Evolutionary conservation across 2,329 filamentous ascomycete species (phyloP).

Genomic region (Cytospora piceae): DNA sequence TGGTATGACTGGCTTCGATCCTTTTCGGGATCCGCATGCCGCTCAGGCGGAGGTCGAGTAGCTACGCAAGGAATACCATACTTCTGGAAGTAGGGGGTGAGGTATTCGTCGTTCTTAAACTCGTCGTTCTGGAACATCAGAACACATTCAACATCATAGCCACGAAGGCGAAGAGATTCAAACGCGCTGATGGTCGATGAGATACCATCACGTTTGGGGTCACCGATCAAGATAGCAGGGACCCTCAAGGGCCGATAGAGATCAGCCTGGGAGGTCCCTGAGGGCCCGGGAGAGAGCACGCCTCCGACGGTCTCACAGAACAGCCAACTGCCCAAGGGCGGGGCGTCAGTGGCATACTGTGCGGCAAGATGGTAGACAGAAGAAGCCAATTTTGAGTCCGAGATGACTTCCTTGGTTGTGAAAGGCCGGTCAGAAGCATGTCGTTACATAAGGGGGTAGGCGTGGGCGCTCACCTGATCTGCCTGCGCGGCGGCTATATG

Average conservation of each 20-base stretch:
- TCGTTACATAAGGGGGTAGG: background rate
- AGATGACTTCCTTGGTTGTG: background rate
- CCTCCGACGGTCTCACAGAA: conserved; percentile 83
- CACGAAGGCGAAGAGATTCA: conserved; percentile 76
- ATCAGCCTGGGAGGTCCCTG: conserved; percentile 76
- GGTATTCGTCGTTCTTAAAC: conserved; percentile 71
- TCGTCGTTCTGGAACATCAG: conserved; percentile 68
- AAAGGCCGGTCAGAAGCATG: conserved; percentile 1
- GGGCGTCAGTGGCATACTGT: conserved; percentile 42
- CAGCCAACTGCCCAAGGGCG: conserved; percentile 56
- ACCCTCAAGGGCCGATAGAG: conserved; percentile 75
- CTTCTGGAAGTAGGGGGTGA: conserved; percentile 69
- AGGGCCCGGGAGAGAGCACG: conserved; percentile 77
- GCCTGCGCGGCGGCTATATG: conserved; percentile 5
- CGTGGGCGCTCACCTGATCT: background rate
- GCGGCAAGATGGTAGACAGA: conserved; percentile 50
- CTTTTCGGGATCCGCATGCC: conserved; percentile 42
- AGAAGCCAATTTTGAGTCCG: conserved; percentile 9
- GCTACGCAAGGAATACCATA: conserved; percentile 60
- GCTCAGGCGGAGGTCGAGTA: conserved; percentile 62
- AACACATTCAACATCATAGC: conserved; percentile 74
- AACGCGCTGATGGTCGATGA: conserved; percentile 79
- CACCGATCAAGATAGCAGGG: conserved; percentile 74
- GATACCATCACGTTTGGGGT: conserved; percentile 77
- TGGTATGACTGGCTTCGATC: conserved; percentile 43